Percentiles rank a stretch among this genome's conserved stretches.
These are phyloP conservation scores for Hymenoscyphus salicellus DNA, from an alignment of 2,329 filamentous ascomycete species.

Conservation along the genomic window DNA sequence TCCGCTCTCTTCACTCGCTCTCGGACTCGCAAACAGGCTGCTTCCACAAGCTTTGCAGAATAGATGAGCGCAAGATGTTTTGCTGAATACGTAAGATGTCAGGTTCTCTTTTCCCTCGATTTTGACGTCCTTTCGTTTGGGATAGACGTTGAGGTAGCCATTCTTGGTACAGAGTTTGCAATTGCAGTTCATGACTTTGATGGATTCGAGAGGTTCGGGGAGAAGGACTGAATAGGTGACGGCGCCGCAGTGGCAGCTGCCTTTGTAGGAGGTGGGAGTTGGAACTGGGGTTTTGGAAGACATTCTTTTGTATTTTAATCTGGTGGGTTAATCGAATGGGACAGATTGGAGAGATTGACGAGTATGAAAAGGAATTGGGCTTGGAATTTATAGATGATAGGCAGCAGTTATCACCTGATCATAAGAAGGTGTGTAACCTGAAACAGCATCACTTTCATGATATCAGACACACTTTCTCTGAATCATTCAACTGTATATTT, in stretches of 20 bases:
- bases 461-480: no score
- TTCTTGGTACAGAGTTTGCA: slow-evolving; percentile 9
- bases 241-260: slow-evolving; percentile 3
- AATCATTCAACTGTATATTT: no score
- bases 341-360: background rate
- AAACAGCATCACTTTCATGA: no score
- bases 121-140: slow-evolving; percentile 1
- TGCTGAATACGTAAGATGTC: background rate
- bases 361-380: no score
- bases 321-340: background rate
- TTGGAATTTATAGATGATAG: background rate
- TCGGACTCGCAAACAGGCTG: background rate
- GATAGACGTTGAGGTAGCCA: slow-evolving; percentile 9
- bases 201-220: background rate
- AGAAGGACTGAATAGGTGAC: slow-evolving; percentile 5
- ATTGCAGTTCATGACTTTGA: slow-evolving; percentile 4
- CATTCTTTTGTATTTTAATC: background rate
- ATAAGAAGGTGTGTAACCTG: background rate
- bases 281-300: background rate
- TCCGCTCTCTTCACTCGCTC: background rate
- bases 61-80: background rate
- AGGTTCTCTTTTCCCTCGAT: background rate
- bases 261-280: slow-evolving; percentile 1
- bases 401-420: background rate
- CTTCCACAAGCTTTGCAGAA: slow-evolving; percentile 6